Base-by-base conservation (phyloP, 257 asterid genomes). In the Solanum clarkiae region DNA sequence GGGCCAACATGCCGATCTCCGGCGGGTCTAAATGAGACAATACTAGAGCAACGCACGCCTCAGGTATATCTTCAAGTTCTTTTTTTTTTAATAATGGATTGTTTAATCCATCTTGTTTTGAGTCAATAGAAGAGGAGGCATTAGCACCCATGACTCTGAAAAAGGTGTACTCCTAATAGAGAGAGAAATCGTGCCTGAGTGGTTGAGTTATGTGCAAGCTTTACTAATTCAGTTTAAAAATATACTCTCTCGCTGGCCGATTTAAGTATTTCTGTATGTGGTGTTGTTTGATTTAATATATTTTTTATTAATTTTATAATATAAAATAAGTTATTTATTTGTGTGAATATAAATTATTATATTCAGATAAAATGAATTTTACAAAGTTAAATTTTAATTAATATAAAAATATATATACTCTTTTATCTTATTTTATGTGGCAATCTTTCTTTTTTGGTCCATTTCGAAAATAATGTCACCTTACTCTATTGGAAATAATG, bases 41-140 rank as follows among this genome's bases (percentile, higher is more conserved):
- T 4, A 93, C 94, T n/a, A 90, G 70, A 12, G 99, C 99, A 18
- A 93, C 85, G 40, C 98, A 96, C 10, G 94, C 88, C 69, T 94
- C 99, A 29, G 98, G 99, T 79, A 96, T 91, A 62, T 96, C 99
- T 83, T 92, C 95, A 75, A 96, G 88, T 56, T 87, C 89, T 60
- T 87, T 91, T 59, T 90, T 88, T 88, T 90, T 85, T 12, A 62
- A 59, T 20, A 84, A 13, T 2, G 80, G 82, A 56, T 56, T 72
- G 17, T 40, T 65, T 66, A 51, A 53, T 10, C 87, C 91, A 83
- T 81, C 87, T 32, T 85, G 65, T 13, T 14, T 8, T n/a, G 49
- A 49, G 65, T 55, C 56, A n/a, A 84, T 26, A 36, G 91, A 72
- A 62, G 90, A 72, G 62, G 98, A 95, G 26, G 85, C 89, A 88